These are phyloP conservation scores for Malassezia vespertilionis DNA, from an alignment of 1,284 basidiomycete species.

Conservation along the genomic window DNA sequence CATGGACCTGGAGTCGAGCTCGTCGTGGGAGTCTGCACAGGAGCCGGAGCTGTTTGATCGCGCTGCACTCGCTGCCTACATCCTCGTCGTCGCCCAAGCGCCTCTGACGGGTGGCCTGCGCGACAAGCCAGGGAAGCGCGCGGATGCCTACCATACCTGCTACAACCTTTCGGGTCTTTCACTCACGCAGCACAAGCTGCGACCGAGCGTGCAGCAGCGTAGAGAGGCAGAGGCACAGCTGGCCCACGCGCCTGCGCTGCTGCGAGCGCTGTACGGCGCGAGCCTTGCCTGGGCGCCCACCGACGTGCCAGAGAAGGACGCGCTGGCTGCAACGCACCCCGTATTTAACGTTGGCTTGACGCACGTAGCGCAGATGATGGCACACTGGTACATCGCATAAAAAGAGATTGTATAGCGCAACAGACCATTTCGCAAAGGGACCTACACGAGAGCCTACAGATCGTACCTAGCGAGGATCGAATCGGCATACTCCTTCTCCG, in stretches of 20 bases:
- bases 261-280: background rate
- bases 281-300: constrained; percentile 7
- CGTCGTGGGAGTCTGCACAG: constrained; percentile 6
- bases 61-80: constrained; percentile 72
- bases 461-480: constrained; percentile 20
- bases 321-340: constrained; percentile 14
- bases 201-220: constrained; percentile 16
- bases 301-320: background rate
- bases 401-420: background rate
- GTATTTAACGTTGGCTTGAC: constrained; percentile 5
- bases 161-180: constrained; percentile 44
- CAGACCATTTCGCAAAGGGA: background rate
- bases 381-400: constrained; percentile 6
- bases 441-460: constrained; percentile 1
- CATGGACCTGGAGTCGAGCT: background rate
- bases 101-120: constrained; percentile 64
- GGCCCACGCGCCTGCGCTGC: background rate
- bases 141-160: constrained; percentile 47
- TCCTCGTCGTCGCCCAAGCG: constrained; percentile 69
- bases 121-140: constrained; percentile 85
- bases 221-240: background rate
- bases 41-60: constrained; percentile 27
- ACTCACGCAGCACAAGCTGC: constrained; percentile 32
- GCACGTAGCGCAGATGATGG: constrained; percentile 7
- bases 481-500: constrained; percentile 23